Evolutionary conservation across 2,329 filamentous ascomycete genomes (phyloP).

Genomic region (Neofusicoccum umdonicola): DNA sequence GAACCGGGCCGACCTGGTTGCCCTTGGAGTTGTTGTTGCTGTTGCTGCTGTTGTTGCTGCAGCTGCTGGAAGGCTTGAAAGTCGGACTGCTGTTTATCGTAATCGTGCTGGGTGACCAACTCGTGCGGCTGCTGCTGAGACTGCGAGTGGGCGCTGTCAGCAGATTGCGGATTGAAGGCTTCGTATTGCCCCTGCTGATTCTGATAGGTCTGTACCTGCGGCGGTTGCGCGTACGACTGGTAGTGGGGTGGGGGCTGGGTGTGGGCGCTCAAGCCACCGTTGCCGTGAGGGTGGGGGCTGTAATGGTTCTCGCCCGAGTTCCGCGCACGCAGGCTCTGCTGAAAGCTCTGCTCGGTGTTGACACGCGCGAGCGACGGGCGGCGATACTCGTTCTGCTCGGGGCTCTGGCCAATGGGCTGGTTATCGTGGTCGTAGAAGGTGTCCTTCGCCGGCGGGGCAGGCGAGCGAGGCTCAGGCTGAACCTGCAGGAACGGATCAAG

Average conservation of each 20-base stretch:
- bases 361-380: conserved; percentile 30
- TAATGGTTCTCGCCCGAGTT: conserved; percentile 41
- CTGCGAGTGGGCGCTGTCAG: conserved; percentile 32
- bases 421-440: conserved; percentile 20
- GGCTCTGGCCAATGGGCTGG: conserved; percentile 3
- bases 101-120: neutral
- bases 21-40: conserved; percentile 17
- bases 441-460: conserved; percentile 38
- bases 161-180: conserved; percentile 32
- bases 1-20: conserved; percentile 29
- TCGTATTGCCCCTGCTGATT: conserved; percentile 20
- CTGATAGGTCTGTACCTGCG: conserved; percentile 13
- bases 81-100: conserved; percentile 2
- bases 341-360: conserved; percentile 38
- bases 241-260: conserved; percentile 12
- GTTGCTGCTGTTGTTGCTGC: conserved; percentile 34
- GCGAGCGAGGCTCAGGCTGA: conserved; percentile 28
- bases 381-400: neutral
- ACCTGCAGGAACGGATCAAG: conserved; percentile 38
- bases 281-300: conserved; percentile 37
- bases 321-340: conserved; percentile 19
- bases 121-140: conserved; percentile 29
- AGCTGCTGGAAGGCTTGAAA: conserved; percentile 30
- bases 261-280: conserved; percentile 15
- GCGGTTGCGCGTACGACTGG: conserved; percentile 7